Conservation (phyloP, 129 eudicot species). For the Centaurea solstitialis region DNA sequence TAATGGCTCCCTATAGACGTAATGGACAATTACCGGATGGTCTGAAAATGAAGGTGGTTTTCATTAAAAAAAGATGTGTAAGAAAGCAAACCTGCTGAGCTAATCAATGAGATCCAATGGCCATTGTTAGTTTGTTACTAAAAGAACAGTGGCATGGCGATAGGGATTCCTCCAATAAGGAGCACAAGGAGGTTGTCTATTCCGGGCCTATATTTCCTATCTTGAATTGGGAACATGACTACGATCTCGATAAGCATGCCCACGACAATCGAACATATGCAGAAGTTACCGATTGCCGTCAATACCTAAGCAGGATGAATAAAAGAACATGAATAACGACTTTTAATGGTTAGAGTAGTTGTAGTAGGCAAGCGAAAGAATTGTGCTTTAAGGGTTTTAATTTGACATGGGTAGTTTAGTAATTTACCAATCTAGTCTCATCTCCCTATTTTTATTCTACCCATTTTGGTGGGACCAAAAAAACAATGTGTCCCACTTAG, state of each 20-base stretch:
- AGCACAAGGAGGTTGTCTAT: slow-evolving; percentile 88
- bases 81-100: slow-evolving; percentile 72
- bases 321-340: background rate
- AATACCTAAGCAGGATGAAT: slow-evolving; percentile 46
- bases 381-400: background rate
- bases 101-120: slow-evolving; percentile 79
- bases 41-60: background rate
- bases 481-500: too few relatives aligned
- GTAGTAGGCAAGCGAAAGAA: background rate
- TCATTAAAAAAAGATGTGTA: background rate
- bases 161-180: slow-evolving; percentile 90
- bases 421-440: background rate
- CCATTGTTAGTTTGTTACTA: slow-evolving; percentile 91
- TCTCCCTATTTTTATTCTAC: background rate
- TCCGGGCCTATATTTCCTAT: slow-evolving; percentile 72
- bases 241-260: slow-evolving; percentile 78
- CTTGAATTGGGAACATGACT: slow-evolving; percentile 85
- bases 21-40: background rate
- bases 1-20: slow-evolving; percentile 37
- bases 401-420: background rate
- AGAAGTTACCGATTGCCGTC: slow-evolving; percentile 83
- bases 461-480: too few relatives aligned
- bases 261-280: slow-evolving; percentile 84
- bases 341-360: background rate
- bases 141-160: slow-evolving; percentile 90